These are phyloP conservation scores for Hirsutella thompsonii DNA, from an alignment of 2,329 filamentous ascomycete genomes.

Conservation along the genomic window DNA sequence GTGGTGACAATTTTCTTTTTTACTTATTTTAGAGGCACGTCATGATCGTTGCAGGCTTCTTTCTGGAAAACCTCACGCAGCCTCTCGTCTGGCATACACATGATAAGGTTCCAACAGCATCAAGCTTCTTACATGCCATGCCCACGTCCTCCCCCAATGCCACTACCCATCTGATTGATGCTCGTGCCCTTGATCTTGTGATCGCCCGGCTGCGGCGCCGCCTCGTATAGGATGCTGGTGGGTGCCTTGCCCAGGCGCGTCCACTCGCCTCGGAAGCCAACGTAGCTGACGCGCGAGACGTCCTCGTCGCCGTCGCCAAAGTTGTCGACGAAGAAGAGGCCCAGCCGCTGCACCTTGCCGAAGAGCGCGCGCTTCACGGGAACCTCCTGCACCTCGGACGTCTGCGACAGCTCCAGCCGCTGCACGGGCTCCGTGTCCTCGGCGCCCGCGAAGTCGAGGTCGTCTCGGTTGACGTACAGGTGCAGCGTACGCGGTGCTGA, in stretches of 20 bases:
- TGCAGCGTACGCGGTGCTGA: conserved; percentile 73
- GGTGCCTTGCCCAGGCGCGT: conserved; percentile 65
- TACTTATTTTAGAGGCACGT: too few species aligned
- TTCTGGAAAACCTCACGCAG: neutral
- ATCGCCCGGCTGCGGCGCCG: conserved; percentile 81
- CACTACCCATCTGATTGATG: conserved; percentile 41
- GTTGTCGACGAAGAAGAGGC: conserved; percentile 86
- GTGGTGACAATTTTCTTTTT: too few species aligned
- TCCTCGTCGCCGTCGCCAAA: conserved; percentile 68
- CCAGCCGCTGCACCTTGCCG: conserved; percentile 68
- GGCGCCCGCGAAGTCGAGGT: conserved; percentile 73
- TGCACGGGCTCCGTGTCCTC: conserved; percentile 61
- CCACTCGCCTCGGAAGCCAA: conserved; percentile 92
- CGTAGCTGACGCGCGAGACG: conserved; percentile 63
- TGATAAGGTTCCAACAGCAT: neutral
- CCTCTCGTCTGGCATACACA: neutral
- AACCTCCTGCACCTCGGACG: conserved; percentile 73
- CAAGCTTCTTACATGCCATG: conserved; percentile 9
- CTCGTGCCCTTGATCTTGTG: conserved; percentile 54
- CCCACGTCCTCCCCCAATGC: conserved; percentile 31
- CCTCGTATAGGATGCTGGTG: conserved; percentile 80
- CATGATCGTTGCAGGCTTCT: neutral
- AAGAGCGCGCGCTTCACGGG: conserved; percentile 81
- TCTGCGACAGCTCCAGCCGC: conserved; percentile 63
- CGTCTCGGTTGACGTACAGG: conserved; percentile 74